Conservation (phyloP, 768 basidiomycete genomes). For the Termitomyces sp. region DNA sequence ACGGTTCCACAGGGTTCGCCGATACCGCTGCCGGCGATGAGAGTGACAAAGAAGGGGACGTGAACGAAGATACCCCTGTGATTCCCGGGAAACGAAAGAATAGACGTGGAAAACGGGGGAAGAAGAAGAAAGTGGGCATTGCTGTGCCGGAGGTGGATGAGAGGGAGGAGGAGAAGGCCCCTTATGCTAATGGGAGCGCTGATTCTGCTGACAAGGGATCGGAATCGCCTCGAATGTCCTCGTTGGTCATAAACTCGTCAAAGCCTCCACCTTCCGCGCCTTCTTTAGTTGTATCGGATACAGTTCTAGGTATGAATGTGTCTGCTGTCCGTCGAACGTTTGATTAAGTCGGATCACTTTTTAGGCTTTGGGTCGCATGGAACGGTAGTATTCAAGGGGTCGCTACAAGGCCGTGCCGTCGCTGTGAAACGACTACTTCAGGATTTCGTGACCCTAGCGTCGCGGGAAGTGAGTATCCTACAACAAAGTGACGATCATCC, state of each 20-base stretch:
- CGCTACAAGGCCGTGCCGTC: conserved; percentile 94
- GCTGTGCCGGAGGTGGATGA: conserved; percentile 37
- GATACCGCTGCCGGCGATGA: conserved; percentile 48
- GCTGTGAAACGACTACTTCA: conserved; percentile 96
- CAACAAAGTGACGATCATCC: conserved; percentile 98
- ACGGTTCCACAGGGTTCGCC: conserved; percentile 4
- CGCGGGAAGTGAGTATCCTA: conserved; percentile 89
- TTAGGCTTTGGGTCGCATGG: conserved; percentile 94
- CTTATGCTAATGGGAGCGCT: conserved; percentile 26
- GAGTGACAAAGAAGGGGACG: conserved; percentile 50
- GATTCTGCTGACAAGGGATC: conserved; percentile 7
- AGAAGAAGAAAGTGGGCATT: conserved; percentile 47
- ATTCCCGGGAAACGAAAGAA: conserved; percentile 26
- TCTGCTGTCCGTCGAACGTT: background rate
- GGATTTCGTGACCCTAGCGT: conserved; percentile 93
- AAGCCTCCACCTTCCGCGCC: conserved; percentile 31
- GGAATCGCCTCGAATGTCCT: conserved; percentile 17
- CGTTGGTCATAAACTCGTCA: conserved; percentile 25
- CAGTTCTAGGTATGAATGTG: conserved; percentile 59
- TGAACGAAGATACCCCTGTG: conserved; percentile 31
- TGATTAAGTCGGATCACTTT: background rate
- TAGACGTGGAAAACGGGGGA: conserved; percentile 41
- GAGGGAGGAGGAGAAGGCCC: conserved; percentile 28
- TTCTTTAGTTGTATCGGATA: conserved; percentile 71
- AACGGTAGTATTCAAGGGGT: conserved; percentile 91